Evolutionary conservation across 1,284 basidiomycete species (phyloP), one percentile per base, ranked within the genome.

Genomic region (Athelia sp.): DNA sequence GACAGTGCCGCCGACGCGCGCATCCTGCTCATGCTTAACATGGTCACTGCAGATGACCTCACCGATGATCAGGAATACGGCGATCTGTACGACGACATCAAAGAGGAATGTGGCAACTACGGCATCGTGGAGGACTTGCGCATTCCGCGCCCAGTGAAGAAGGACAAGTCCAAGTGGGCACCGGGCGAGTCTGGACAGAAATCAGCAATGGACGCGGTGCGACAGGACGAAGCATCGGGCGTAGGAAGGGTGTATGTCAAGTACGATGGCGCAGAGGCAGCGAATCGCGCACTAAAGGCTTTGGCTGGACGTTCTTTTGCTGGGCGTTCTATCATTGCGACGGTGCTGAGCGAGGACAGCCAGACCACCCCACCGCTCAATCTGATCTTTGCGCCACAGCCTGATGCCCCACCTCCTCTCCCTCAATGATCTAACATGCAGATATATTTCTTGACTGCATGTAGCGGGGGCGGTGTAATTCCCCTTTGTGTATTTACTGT

Each of bases 1-100:
- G 81, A 87, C 56, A 72, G 74, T 47, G 76, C 75, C 43, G 70
- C 68, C 11, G 78, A 86, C 42, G 83, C 87, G 14, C 84, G 90
- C 40, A 94, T 96, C 63, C 80, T 99, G 63, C 86, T 98, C 62
- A 90, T 99, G 87, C 76, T 99, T 62, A 99, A 99, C 78, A 99
- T 99, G 97, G 94, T 99, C 55, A 92, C 91, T 0, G 70, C 91
- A 2, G 96, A 99, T 50, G 96, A 99, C 64, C 79, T 99, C 49
- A 70, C 80, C 22, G 87, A 95, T 62, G 96, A 98, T 65, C 75
- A 86, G 54, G 96, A 99, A 62, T 99, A 97, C 64, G 81, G 81
- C 17, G 96, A 99, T 58, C 84, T 99, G 50, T 83, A 92, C 55
- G 93, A 97, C 62, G 96, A 99, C 65, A 85, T 99, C 62, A 90